Conservation (phyloP, 164 flowering plant genomes). For the Chimonanthus salicifolius region DNA sequence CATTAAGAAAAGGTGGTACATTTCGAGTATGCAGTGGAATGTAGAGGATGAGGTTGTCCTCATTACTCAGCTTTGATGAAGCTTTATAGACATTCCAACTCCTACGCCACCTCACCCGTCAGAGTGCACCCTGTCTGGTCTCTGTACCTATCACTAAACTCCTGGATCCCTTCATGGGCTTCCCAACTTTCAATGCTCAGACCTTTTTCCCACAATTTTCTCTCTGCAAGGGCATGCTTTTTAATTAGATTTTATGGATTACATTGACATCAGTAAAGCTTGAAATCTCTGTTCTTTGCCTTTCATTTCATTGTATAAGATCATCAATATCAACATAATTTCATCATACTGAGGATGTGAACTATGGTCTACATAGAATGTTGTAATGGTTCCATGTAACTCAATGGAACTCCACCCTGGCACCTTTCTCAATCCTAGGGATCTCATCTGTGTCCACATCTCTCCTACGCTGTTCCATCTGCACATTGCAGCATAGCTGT, state of each 20-base stretch:
- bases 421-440: conserved; percentile 56
- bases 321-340: conserved; percentile 31
- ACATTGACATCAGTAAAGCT: background rate
- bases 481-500: conserved; percentile 57
- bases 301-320: conserved; percentile 32
- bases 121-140: background rate
- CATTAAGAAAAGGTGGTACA: too few species aligned
- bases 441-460: conserved; percentile 63
- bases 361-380: conserved; percentile 49
- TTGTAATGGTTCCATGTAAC: conserved; percentile 43
- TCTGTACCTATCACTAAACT: background rate
- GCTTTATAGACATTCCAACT: too few species aligned
- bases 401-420: conserved; percentile 89
- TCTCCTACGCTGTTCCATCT: conserved; percentile 70
- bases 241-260: background rate
- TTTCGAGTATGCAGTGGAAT: too few species aligned
- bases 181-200: too few species aligned
- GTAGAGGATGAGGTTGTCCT: too few species aligned
- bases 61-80: too few species aligned
- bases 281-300: background rate
- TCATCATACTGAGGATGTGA: conserved; percentile 56
- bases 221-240: background rate
- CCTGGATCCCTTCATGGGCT: background rate
- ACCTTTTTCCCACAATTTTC: background rate
- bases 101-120: too few species aligned